These are phyloP conservation scores for Cryptococcus floricola DNA, from an alignment of 1,284 basidiomycete genomes.

Conservation along the genomic window DNA sequence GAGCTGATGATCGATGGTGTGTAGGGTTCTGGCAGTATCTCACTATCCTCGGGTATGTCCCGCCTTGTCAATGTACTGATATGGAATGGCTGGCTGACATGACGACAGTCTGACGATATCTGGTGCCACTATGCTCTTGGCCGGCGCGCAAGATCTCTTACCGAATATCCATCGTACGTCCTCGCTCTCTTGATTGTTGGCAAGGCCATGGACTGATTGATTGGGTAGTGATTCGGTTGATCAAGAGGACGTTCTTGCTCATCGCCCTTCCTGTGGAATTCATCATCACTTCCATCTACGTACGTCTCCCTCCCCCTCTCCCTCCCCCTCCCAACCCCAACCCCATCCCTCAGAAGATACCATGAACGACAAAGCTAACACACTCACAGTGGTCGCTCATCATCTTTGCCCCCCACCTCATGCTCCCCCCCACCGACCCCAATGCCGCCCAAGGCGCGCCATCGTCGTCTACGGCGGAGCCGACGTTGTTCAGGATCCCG, in stretches of 20 bases:
- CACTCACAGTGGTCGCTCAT: slow-evolving; percentile 39
- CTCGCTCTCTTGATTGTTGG: not conserved
- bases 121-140: slow-evolving; percentile 55
- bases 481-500: slow-evolving; percentile 56
- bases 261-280: slow-evolving; percentile 62
- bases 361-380: not conserved
- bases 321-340: not conserved
- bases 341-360: not conserved
- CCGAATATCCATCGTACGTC: slow-evolving; percentile 53
- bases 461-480: slow-evolving; percentile 46
- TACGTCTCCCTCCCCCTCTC: slow-evolving; percentile 8
- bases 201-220: not conserved
- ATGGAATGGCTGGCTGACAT: not conserved
- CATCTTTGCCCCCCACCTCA: slow-evolving; percentile 30
- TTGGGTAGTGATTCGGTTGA: slow-evolving; percentile 3
- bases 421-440: slow-evolving; percentile 36
- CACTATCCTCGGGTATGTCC: slow-evolving; percentile 67
- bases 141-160: slow-evolving; percentile 55
- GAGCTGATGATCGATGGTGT: not conserved
- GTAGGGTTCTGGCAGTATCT: slow-evolving; percentile 64
- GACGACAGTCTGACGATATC: slow-evolving; percentile 54
- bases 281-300: slow-evolving; percentile 67
- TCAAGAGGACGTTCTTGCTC: slow-evolving; percentile 60
- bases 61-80: not conserved
- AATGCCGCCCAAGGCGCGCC: slow-evolving; percentile 44